Percentiles rank a stretch among this genome's conserved stretches.
phyloP scores from a whole-genome alignment of 176 grass and related monocot species.

The Ensete glaucum region DNA sequence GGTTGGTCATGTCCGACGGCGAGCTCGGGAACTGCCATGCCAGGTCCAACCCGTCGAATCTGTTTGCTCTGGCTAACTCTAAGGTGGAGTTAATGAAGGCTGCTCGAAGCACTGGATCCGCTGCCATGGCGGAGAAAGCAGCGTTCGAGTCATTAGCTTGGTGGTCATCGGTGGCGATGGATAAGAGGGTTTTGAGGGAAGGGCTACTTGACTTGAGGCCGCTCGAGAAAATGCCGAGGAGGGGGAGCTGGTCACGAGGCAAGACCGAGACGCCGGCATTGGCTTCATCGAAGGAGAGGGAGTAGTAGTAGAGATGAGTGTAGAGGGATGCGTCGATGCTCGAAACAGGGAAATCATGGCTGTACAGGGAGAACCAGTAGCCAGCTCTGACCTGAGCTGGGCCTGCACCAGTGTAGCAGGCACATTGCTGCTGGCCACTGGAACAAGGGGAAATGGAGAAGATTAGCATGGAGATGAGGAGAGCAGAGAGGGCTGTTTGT shows the following conservation, averaged over 20 bases:
- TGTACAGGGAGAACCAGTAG: slow-evolving; percentile 51
- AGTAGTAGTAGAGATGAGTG: slow-evolving; percentile 74
- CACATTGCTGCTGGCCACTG: not conserved
- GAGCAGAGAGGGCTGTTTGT: not conserved
- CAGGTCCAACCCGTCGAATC: slow-evolving; percentile 70
- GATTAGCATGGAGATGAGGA: not conserved
- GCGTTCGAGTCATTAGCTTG: slow-evolving; percentile 17
- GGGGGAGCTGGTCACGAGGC: not conserved
- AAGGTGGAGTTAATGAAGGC: slow-evolving; percentile 26
- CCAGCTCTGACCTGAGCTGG: slow-evolving; percentile 35
- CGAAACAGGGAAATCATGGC: slow-evolving; percentile 31
- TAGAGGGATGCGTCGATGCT: slow-evolving; percentile 52
- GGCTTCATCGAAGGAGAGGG: slow-evolving; percentile 9
- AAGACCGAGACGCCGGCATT: slow-evolving; percentile 15
- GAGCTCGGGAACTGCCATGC: slow-evolving; percentile 48
- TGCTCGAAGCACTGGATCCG: slow-evolving; percentile 20
- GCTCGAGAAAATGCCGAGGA: slow-evolving; percentile 45
- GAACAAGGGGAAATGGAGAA: not conserved
- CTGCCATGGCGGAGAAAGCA: slow-evolving; percentile 49
- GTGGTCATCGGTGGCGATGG: slow-evolving; percentile 19
- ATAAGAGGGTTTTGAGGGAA: slow-evolving; percentile 48
- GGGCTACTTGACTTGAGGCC: slow-evolving; percentile 41
- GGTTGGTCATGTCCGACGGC: slow-evolving; percentile 39
- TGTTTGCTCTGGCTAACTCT: slow-evolving; percentile 24
- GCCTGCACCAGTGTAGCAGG: not conserved